Evolutionary conservation across 1,139 yeast species (phyloP).

Genomic region (Eremothecium sinecaudum): DNA sequence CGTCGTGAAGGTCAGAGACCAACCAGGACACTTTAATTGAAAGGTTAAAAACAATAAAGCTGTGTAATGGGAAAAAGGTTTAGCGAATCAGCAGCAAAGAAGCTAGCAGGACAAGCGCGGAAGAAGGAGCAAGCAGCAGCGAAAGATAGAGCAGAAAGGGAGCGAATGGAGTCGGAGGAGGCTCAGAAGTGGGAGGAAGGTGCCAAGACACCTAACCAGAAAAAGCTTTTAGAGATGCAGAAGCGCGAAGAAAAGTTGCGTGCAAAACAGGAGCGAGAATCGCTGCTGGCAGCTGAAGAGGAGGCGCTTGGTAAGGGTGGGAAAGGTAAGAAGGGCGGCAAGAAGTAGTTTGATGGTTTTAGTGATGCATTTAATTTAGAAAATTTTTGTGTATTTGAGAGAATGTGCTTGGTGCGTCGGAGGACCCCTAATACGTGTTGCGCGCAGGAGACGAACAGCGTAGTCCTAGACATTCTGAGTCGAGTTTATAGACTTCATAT

Average conservation of each 20-base stretch:
- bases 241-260: constrained; percentile 25
- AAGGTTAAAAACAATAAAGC: no score
- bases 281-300: constrained; percentile 28
- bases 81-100: constrained; percentile 30
- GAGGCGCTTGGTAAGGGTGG: constrained; percentile 23
- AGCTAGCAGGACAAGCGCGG: constrained; percentile 29
- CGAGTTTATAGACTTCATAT: no score
- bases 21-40: no score
- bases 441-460: no score
- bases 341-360: no score
- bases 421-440: no score
- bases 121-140: constrained; percentile 27
- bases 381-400: no score
- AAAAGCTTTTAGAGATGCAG: constrained; percentile 25
- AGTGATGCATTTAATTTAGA: no score
- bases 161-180: constrained; percentile 23
- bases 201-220: constrained; percentile 26
- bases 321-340: constrained; percentile 17
- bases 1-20: no score
- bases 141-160: constrained; percentile 21
- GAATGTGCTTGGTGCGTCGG: no score
- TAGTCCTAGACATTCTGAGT: no score
- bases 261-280: constrained; percentile 28
- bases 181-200: constrained; percentile 33
- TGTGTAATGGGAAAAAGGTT: constrained; percentile 31